phyloP scores from a whole-genome alignment of 2,329 filamentous ascomycete genomes.

The Neonectria magnoliae region DNA sequence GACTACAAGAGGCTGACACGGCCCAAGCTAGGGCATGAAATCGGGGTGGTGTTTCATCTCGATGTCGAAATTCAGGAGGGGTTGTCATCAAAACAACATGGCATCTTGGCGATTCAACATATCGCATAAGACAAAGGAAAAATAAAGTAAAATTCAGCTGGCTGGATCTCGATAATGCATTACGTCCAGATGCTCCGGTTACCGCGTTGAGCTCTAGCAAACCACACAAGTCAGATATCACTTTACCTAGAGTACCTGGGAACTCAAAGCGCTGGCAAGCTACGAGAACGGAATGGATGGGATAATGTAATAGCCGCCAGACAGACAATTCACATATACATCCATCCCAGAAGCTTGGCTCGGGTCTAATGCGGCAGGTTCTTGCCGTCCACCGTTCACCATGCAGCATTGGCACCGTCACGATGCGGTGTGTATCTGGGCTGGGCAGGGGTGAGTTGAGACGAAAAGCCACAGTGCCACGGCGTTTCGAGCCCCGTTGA shows the following conservation, averaged over 20 bases:
- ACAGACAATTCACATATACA: slow-evolving; percentile 1
- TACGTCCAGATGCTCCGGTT: not conserved
- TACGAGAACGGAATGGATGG: not conserved
- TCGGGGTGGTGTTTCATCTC: slow-evolving; percentile 49
- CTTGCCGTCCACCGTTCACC: not conserved
- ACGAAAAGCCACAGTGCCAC: slow-evolving; percentile 18
- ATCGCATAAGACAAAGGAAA: not conserved
- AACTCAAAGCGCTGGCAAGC: not conserved
- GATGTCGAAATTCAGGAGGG: slow-evolving; percentile 24
- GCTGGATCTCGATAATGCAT: not conserved
- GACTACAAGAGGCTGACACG: slow-evolving; percentile 6
- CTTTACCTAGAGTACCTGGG: not conserved
- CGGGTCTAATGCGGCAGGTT: not conserved
- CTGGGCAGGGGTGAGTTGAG: slow-evolving; percentile 10
- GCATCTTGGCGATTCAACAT: not conserved
- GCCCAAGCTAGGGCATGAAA: slow-evolving; percentile 4
- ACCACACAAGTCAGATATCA: not conserved
- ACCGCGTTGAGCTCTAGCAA: too few species aligned
- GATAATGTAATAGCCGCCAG: slow-evolving; percentile 16
- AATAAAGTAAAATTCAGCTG: not conserved
- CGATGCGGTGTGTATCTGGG: slow-evolving; percentile 6
- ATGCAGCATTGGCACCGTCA: not conserved
- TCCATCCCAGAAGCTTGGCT: not conserved
- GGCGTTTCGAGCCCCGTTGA: slow-evolving; percentile 19
- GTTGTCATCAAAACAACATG: slow-evolving; percentile 8